Evolutionary conservation across 345 rosid species (phyloP).

Genomic region (Lepidium africanum): DNA sequence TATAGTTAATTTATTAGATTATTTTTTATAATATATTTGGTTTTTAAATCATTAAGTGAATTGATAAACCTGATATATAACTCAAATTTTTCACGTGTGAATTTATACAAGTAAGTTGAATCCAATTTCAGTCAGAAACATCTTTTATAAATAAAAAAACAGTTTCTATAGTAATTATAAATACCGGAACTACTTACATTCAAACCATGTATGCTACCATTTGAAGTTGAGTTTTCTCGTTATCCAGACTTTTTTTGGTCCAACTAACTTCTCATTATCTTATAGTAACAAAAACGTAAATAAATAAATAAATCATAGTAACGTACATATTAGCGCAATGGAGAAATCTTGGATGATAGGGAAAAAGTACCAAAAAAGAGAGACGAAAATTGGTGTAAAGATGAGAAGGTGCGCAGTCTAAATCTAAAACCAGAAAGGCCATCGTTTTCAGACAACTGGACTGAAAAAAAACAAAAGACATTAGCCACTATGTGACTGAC

Average conservation of each 20-base stretch:
- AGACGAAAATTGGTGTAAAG: not conserved
- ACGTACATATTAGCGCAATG: not conserved
- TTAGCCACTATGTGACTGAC: conserved; percentile 12
- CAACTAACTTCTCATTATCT: not conserved
- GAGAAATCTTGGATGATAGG: not conserved
- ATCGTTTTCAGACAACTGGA: conserved; percentile 21
- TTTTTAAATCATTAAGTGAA: no score
- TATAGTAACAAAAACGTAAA: not conserved
- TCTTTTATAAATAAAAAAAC: no score
- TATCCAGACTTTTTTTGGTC: not conserved
- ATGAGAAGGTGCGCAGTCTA: conserved; percentile 18
- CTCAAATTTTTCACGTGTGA: no score
- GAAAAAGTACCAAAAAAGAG: not conserved
- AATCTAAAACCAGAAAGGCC: conserved; percentile 20
- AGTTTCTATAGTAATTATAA: no score
- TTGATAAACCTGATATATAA: no score
- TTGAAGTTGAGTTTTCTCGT: no score
- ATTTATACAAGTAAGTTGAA: no score
- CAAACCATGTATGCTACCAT: no score
- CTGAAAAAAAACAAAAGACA: not conserved
- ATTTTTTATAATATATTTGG: no score
- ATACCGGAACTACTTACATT: no score
- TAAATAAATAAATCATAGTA: not conserved
- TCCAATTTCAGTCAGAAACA: no score
- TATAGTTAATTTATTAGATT: no score